phyloP scores from a whole-genome alignment of 148 eudicot species.

The Dianthus caryophyllus region DNA sequence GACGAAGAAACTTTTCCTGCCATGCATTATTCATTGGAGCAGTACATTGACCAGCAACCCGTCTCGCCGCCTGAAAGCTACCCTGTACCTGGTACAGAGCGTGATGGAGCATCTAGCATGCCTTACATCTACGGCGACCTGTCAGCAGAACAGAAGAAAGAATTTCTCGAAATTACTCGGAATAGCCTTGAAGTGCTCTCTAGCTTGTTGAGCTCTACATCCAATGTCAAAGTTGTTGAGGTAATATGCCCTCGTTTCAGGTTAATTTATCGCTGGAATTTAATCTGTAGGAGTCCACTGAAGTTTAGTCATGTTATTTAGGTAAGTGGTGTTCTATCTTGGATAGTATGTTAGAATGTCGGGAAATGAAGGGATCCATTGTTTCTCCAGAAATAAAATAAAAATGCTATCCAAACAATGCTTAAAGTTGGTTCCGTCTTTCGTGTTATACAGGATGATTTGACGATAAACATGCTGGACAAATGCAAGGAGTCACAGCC shows the following conservation, averaged over 20 bases:
- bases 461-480: constrained; percentile 70
- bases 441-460: constrained; percentile 59
- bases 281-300: neutral
- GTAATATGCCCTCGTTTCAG: constrained; percentile 27
- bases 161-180: constrained; percentile 60
- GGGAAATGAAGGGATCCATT: no score
- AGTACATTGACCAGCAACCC: constrained; percentile 41
- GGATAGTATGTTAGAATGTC: no score
- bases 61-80: constrained; percentile 58
- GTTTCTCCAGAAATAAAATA: no score
- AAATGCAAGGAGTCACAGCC: constrained; percentile 90
- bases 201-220: constrained; percentile 65
- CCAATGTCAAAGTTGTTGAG: constrained; percentile 55
- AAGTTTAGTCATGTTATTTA: no score
- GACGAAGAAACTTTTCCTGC: constrained; percentile 40
- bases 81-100: constrained; percentile 55
- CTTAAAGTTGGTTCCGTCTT: neutral
- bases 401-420: no score
- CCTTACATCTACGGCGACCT: constrained; percentile 37
- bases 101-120: constrained; percentile 28
- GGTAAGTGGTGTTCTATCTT: no score
- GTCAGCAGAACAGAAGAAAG: constrained; percentile 75
- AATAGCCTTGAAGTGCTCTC: constrained; percentile 85
- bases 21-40: constrained; percentile 48
- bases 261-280: neutral